Percentiles rank a stretch among this genome's conserved stretches.
These are phyloP conservation scores for Arabidopsis lyrata DNA, from an alignment of 441 rosid species.

Conservation along the genomic window DNA sequence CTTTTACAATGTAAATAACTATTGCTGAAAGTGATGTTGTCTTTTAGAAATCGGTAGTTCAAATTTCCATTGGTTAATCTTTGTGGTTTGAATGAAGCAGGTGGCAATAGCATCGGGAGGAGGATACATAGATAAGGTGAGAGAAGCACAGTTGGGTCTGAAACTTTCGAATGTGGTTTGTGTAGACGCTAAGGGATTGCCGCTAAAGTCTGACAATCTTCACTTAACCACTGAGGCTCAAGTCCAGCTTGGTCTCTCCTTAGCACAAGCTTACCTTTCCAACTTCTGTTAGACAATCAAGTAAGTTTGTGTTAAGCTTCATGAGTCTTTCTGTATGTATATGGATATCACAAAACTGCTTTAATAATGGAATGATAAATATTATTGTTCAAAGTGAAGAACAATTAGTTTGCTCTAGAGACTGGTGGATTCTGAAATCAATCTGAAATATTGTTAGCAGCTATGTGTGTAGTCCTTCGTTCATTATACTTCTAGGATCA, in stretches of 20 bases:
- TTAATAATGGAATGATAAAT: neutral
- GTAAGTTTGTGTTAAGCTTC: conserved; percentile 15
- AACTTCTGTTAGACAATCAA: conserved; percentile 50
- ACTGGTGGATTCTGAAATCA: neutral
- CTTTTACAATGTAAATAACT: neutral
- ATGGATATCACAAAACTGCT: neutral
- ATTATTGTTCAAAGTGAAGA: neutral
- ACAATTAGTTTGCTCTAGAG: neutral
- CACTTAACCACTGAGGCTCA: conserved; percentile 78
- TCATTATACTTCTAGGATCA: neutral
- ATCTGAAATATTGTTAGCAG: neutral
- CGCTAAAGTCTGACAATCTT: conserved; percentile 68
- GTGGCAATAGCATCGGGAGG: conserved; percentile 86
- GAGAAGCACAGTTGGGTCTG: conserved; percentile 74
- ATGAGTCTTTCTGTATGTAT: neutral
- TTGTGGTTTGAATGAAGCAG: conserved; percentile 44
- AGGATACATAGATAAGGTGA: conserved; percentile 62
- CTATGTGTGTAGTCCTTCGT: neutral
- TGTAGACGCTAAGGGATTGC: conserved; percentile 84
- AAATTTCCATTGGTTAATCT: neutral
- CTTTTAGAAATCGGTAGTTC: neutral
- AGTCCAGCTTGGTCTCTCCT: conserved; percentile 68
- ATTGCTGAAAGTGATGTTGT: neutral
- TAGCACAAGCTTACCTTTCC: conserved; percentile 71
- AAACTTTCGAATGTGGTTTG: conserved; percentile 63